Evolutionary conservation across 176 grass and related monocot species (phyloP), one percentile per base, ranked within the genome.

Genomic region (Oryza officinalis): DNA sequence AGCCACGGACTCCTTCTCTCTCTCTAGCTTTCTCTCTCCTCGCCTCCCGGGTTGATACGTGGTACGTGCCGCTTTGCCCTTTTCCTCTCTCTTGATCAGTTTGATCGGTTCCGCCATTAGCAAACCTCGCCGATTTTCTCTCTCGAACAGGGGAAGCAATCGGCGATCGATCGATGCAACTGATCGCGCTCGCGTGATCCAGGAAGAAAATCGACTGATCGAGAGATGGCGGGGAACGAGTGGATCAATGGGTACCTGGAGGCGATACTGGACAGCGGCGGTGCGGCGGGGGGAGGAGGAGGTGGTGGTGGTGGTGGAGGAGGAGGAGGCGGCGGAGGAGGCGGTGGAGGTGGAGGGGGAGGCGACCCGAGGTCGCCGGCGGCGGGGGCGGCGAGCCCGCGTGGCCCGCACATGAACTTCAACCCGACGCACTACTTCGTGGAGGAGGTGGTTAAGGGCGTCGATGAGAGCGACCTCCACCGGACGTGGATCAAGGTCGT

Each of bases 401-500:
- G 68, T 44, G 79, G 92, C 6, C 65, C 93, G 67, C 81, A 91
- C 84, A 67, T 88, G 60, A 86, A 91, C 63, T 96, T 99, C 85
- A 99, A 90, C 74, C 93, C 93, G 27, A 92, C 93, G 80, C 91
- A 90, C 85, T 99, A 99, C 88, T 99, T 99, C 76, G 96, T 99
- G 25, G 96, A 96, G 84, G 96, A 99, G 89, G 96, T 99, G 30
- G 96, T 99, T 60, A 99, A 82, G 17, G 91, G 96, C 70, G 96
- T 99, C 65, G 93, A 99, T 76, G 96, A 99, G 85, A 96, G 87
- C 69, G 96, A 99, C 75, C 92, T 99, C 80, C 91, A 99, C 85
- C 85, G 91, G 68, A 99, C 96, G 4, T 99, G 96, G 96, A 93
- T 99, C 84, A 99, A 99, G 91, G 96, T 99, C 73, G 96, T 99